Conservation (phyloP, 2,329 filamentous ascomycete genomes). For the Penicillium sp. region DNA sequence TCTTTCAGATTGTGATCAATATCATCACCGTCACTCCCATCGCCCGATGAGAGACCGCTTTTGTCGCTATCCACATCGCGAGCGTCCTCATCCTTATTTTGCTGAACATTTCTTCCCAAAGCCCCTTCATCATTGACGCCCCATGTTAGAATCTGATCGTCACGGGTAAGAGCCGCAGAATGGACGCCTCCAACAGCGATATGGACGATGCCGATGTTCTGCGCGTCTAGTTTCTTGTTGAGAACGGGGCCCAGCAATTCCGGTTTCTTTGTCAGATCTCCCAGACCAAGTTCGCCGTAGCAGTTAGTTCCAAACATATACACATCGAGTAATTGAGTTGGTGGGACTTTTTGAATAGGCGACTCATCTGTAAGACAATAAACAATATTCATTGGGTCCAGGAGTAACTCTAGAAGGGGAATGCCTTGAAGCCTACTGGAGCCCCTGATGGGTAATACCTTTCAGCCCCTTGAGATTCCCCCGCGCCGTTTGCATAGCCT, state of each 20-base stretch:
- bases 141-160: slow-evolving; percentile 1
- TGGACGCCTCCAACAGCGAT: slow-evolving; percentile 2
- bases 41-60: not conserved
- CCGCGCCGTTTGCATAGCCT: not conserved
- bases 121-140: slow-evolving; percentile 4
- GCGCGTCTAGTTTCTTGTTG: not conserved
- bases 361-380: not conserved
- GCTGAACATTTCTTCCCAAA: not conserved
- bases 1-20: not conserved
- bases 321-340: not conserved
- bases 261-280: slow-evolving; percentile 1
- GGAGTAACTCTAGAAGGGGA: not conserved
- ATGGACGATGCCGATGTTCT: not conserved
- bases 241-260: slow-evolving; percentile 1
- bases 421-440: not conserved
- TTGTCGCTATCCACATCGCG: not conserved
- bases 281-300: slow-evolving; percentile 3
- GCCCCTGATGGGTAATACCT: not conserved
- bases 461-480: not conserved
- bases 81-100: not conserved
- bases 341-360: not conserved
- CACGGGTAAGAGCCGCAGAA: slow-evolving; percentile 1
- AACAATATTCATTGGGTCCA: not conserved
- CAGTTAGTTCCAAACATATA: slow-evolving; percentile 4
- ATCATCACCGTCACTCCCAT: not conserved